These are phyloP conservation scores for Hanseniaspora gamundiae DNA, from an alignment of 1,139 yeast genomes.

Conservation along the genomic window DNA sequence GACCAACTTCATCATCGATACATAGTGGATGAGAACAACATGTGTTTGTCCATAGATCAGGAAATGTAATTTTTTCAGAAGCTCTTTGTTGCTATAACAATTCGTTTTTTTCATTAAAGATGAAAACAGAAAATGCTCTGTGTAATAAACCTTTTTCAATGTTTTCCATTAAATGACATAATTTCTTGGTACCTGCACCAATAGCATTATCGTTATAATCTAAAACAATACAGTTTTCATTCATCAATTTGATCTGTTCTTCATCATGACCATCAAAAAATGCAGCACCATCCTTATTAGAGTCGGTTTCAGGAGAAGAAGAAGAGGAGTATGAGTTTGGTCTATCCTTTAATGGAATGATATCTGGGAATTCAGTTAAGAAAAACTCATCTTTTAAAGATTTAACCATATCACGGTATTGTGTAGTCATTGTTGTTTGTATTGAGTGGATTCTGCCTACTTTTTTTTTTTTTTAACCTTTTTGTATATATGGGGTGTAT, in stretches of 20 bases:
- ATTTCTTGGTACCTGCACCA: slow-evolving; percentile 89
- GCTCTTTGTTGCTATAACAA: slow-evolving; percentile 90
- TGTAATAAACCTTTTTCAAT: slow-evolving; percentile 79
- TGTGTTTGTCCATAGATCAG: slow-evolving; percentile 95
- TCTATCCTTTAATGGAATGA: slow-evolving; percentile 31
- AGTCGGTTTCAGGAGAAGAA: background rate
- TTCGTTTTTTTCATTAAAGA: slow-evolving; percentile 67
- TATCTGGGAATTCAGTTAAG: slow-evolving; percentile 45
- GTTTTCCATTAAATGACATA: slow-evolving; percentile 83
- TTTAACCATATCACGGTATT: slow-evolving; percentile 5
- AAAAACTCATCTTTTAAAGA: slow-evolving; percentile 3
- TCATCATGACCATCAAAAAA: slow-evolving; percentile 77
- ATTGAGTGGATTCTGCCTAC: background rate
- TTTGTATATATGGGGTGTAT: too few species aligned
- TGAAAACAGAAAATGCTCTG: slow-evolving; percentile 89
- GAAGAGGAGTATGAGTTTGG: slow-evolving; percentile 25
- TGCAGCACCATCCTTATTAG: slow-evolving; percentile 16
- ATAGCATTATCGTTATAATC: slow-evolving; percentile 79
- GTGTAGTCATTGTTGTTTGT: slow-evolving; percentile 1
- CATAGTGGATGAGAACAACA: slow-evolving; percentile 97
- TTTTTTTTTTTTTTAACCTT: background rate
- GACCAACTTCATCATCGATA: slow-evolving; percentile 67
- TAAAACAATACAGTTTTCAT: slow-evolving; percentile 87
- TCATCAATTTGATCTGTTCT: slow-evolving; percentile 92
- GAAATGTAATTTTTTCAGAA: slow-evolving; percentile 89